Evolutionary conservation across 495 filamentous ascomycete genomes (phyloP).

Genomic region (Mytilinidion resinicola): DNA sequence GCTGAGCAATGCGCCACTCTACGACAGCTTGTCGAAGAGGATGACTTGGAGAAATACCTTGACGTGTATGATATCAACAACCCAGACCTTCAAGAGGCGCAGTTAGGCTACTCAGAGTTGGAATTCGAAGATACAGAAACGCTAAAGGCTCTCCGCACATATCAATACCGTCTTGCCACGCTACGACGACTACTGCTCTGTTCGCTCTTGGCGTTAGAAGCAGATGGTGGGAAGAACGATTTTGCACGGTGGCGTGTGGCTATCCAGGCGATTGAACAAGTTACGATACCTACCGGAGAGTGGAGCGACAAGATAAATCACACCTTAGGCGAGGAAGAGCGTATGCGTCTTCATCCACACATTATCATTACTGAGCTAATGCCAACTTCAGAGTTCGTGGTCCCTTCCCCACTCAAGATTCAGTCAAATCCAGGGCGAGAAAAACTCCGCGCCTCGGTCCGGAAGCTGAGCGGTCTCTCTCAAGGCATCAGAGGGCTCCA

Average conservation of each 20-base stretch:
- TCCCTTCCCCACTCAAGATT: conserved; percentile 58
- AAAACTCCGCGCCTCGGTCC: conserved; percentile 72
- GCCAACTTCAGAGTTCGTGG: conserved; percentile 20
- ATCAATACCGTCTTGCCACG: conserved; percentile 71
- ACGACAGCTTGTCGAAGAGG: conserved; percentile 64
- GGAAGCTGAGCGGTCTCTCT: conserved; percentile 78
- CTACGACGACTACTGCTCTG: conserved; percentile 78
- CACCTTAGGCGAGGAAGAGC: conserved; percentile 77
- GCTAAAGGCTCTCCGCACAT: conserved; percentile 68
- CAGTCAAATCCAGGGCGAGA: conserved; percentile 72
- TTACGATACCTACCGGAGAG: conserved; percentile 51
- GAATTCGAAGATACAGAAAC: conserved; percentile 71
- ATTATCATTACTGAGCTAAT: neutral
- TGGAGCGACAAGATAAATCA: conserved; percentile 54
- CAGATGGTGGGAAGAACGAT: conserved; percentile 75
- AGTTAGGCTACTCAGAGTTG: conserved; percentile 51
- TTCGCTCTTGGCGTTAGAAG: conserved; percentile 77
- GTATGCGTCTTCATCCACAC: conserved; percentile 30
- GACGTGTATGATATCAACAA: conserved; percentile 87
- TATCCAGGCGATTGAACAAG: conserved; percentile 62
- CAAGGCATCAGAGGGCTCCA: conserved; percentile 88
- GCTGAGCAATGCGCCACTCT: conserved; percentile 59
- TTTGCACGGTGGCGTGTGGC: conserved; percentile 73
- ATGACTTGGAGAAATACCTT: conserved; percentile 80
- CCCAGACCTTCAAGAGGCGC: conserved; percentile 64